Percentiles rank a stretch among this genome's conserved stretches.
Evolutionary conservation across 2,329 filamentous ascomycete species (phyloP).

Genomic region (Fusarium nygamai): DNA sequence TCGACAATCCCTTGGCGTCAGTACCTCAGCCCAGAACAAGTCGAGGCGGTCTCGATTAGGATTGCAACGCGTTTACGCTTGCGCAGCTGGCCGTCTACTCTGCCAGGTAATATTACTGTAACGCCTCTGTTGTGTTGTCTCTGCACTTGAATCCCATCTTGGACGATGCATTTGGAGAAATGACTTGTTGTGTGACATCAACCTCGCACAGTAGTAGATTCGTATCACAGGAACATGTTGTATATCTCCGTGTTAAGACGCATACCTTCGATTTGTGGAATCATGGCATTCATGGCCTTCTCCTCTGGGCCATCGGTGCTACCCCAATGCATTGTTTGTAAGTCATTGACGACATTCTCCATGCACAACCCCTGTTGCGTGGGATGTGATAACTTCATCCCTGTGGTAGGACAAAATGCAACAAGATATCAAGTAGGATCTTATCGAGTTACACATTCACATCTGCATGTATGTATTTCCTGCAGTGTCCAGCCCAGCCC

Average conservation of each 20-base stretch:
- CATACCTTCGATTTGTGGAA: not conserved
- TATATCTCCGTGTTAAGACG: constrained; percentile 36
- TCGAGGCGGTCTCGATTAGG: constrained; percentile 21
- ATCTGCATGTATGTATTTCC: constrained; percentile 34
- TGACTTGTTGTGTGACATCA: constrained; percentile 16
- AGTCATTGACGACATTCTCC: constrained; percentile 24
- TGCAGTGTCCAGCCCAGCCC: constrained; percentile 17
- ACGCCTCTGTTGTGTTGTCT: not conserved
- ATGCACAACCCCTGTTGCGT: constrained; percentile 22
- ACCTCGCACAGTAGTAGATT: constrained; percentile 26
- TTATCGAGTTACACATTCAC: constrained; percentile 18
- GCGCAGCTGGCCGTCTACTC: constrained; percentile 33
- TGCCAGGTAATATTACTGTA: not conserved
- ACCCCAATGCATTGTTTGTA: constrained; percentile 17
- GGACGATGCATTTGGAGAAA: constrained; percentile 7
- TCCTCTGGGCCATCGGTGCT: constrained; percentile 12
- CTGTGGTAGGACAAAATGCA: not conserved
- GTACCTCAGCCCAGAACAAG: constrained; percentile 27
- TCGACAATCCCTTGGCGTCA: constrained; percentile 22
- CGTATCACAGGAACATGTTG: constrained; percentile 4
- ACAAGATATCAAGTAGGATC: not conserved
- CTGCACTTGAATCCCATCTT: constrained; percentile 29
- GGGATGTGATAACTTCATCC: not conserved
- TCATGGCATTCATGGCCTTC: constrained; percentile 11
- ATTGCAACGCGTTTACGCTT: constrained; percentile 35